Evolutionary conservation across 768 basidiomycete species (phyloP).

Genomic region (Lentinula sp.): DNA sequence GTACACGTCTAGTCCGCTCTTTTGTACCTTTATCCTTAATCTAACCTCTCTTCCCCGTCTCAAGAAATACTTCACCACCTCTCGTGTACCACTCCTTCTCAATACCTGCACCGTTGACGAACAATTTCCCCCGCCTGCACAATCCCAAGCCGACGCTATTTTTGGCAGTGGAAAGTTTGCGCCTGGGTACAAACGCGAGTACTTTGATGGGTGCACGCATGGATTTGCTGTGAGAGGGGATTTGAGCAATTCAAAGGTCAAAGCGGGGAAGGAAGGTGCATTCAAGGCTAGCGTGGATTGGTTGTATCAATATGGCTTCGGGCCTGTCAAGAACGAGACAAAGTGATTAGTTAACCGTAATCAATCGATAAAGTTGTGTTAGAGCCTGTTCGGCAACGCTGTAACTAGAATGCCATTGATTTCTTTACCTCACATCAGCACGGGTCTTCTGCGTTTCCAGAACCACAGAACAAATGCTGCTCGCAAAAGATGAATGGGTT

Average conservation of each 20-base stretch:
- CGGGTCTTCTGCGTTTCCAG: too few relatives aligned
- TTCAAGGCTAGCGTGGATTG: slow-evolving; percentile 44
- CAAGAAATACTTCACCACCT: slow-evolving; percentile 39
- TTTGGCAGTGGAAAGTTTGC: slow-evolving; percentile 28
- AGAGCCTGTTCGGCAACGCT: too few relatives aligned
- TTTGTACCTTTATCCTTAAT: neutral
- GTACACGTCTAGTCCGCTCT: neutral
- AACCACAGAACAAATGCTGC: too few relatives aligned
- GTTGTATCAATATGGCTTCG: slow-evolving; percentile 25
- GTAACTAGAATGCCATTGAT: too few relatives aligned
- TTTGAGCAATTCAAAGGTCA: slow-evolving; percentile 31
- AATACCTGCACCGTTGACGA: slow-evolving; percentile 54
- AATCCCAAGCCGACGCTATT: slow-evolving; percentile 29
- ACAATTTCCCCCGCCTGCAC: slow-evolving; percentile 21
- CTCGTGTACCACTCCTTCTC: slow-evolving; percentile 57
- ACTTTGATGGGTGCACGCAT: slow-evolving; percentile 25
- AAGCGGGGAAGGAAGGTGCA: slow-evolving; percentile 48
- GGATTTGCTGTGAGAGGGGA: slow-evolving; percentile 41
- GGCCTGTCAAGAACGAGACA: neutral
- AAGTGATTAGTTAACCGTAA: too few relatives aligned
- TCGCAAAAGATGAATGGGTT: too few relatives aligned
- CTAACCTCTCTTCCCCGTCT: neutral
- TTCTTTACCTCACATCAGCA: too few relatives aligned
- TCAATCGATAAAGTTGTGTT: too few relatives aligned
- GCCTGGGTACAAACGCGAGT: slow-evolving; percentile 28